Conservation (phyloP, 768 basidiomycete species). For the Podaxis rugospora region DNA sequence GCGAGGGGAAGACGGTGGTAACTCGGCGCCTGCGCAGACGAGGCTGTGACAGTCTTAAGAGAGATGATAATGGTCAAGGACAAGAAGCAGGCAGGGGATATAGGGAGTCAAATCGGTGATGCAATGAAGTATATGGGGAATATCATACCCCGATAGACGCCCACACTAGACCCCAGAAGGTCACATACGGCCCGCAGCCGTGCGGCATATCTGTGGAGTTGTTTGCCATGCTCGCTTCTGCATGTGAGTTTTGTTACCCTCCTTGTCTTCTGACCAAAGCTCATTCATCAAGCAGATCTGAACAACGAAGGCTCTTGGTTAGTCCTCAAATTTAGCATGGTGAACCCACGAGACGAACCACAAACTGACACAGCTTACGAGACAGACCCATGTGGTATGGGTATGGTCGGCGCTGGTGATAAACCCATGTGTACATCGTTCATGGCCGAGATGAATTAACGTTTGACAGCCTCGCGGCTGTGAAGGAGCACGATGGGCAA, state of each 20-base stretch:
- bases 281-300: background rate
- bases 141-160: slow-evolving; percentile 2
- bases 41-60: background rate
- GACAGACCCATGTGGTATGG: too few species aligned
- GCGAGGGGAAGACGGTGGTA: background rate
- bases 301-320: background rate
- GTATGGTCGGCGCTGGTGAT: background rate
- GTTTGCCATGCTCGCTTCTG: background rate
- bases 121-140: background rate
- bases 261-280: background rate
- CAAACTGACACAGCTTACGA: too few species aligned
- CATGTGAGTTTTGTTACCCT: slow-evolving; percentile 2
- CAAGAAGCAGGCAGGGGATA: background rate
- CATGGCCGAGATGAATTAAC: background rate
- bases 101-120: background rate
- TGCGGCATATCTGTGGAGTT: background rate
- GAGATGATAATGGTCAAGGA: background rate
- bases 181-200: background rate
- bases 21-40: background rate
- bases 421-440: background rate
- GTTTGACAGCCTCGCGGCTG: background rate
- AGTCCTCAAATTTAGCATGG: background rate
- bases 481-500: background rate
- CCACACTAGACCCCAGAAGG: background rate
- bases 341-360: background rate